Evolutionary conservation across 176 grass and related monocot species (phyloP), one percentile per base, ranked within the genome.

Genomic region (Rhynchospora tenuis): DNA sequence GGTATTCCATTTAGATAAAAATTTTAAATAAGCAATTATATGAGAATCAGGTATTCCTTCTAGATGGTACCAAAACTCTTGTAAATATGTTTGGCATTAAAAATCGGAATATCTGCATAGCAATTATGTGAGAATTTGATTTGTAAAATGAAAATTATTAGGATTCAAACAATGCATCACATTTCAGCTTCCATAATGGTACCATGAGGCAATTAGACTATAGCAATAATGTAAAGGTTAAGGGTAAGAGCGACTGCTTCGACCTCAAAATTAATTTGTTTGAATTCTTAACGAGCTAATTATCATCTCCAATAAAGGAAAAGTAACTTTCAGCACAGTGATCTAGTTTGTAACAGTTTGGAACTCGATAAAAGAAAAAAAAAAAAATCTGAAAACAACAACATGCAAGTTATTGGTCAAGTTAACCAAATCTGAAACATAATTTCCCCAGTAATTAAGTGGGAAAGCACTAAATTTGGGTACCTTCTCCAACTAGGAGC

Each of bases 341-440:
- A 77, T 77, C 73, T 77, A 77, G 20, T 77, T 77, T 77, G 47
- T 77, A 9, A 76, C 12, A 55, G 7, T 56, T 55, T 19, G 31
- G 50, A 55, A 33, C 26, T 19, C 26, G 13, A 77, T 3, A 33
- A 33, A 56, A 31, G 19, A 33, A 56, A 31, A 29, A 19, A 77
- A 77, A 56, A 24, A 77, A 33, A 77, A 56, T 2, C 24, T 29
- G 73, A 29, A 31, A 44, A 77, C 47, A 3, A 56, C 55, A 56
- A 29, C 14, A 77, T 77, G 73, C 50, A 77, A 77, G 2, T 29
- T 31, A 77, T 55, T 29, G 15, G 48, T 77, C 73, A 56, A 76
- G 55, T 56, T 17, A 27, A 77, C 73, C 50, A 77, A 77, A 77
- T 77, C 73, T 9, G 3, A 76, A 13, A 29, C 47, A 27, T 16